Percentiles rank a stretch among this genome's conserved stretches.
These are phyloP conservation scores for Pyrenula massariospora DNA, from an alignment of 495 filamentous ascomycete genomes.

Conservation along the genomic window DNA sequence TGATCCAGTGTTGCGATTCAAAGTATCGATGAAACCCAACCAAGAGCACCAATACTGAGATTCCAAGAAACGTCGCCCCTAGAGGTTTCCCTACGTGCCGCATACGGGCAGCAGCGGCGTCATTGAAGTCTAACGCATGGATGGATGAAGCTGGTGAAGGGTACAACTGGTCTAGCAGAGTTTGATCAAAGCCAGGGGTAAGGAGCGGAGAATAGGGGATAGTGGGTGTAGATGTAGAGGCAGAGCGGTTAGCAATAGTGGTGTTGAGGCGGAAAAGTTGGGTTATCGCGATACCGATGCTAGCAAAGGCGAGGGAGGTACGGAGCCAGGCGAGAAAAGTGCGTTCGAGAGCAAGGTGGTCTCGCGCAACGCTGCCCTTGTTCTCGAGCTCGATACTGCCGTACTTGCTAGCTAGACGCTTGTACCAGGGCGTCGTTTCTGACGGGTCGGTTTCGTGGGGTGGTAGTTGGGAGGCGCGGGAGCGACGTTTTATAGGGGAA, in stretches of 20 bases:
- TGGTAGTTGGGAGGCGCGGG: background rate
- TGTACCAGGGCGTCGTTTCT: constrained; percentile 34
- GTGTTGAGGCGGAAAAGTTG: constrained; percentile 92
- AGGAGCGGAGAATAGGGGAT: background rate
- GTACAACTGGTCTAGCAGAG: constrained; percentile 6
- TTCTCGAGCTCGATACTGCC: constrained; percentile 87
- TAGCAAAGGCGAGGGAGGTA: constrained; percentile 90
- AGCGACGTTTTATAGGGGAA: background rate
- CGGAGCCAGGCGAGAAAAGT: constrained; percentile 97
- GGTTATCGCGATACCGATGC: constrained; percentile 91
- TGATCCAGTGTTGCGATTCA: constrained; percentile 69
- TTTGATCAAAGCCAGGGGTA: constrained; percentile 4
- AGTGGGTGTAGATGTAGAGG: constrained; percentile 4
- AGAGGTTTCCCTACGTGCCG: constrained; percentile 82
- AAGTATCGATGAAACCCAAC: constrained; percentile 68
- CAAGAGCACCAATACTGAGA: constrained; percentile 75
- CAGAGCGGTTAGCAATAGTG: constrained; percentile 24
- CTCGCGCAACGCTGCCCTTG: constrained; percentile 88
- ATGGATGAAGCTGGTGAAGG: background rate
- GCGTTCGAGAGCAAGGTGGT: constrained; percentile 93
- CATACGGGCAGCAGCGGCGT: constrained; percentile 27
- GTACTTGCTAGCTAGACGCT: constrained; percentile 49
- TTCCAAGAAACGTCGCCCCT: constrained; percentile 81
- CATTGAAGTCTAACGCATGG: background rate
- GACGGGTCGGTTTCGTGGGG: background rate